A percentile compares a stretch with the other conserved stretches of the same genome.
phyloP scores from a whole-genome alignment of 129 eudicot genomes.

The Centella asiatica region DNA sequence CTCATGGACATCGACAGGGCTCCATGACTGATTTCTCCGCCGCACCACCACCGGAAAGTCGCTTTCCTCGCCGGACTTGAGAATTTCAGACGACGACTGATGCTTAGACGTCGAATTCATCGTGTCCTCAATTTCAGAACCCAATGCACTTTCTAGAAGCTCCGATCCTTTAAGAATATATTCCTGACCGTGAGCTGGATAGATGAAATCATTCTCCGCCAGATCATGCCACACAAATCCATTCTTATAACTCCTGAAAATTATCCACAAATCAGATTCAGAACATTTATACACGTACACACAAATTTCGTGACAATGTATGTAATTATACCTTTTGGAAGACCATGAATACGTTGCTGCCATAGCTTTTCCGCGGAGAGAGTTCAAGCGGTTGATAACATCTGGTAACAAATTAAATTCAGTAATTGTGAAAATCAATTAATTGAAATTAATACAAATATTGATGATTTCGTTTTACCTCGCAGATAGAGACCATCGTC shows the following conservation, averaged over 20 bases:
- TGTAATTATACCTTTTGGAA: constrained; percentile 44
- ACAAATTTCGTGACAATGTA: too few species aligned
- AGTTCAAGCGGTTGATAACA: constrained; percentile 63
- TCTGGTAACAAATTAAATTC: constrained; percentile 23
- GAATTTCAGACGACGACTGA: constrained; percentile 28
- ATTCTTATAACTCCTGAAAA: constrained; percentile 67
- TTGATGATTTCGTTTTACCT: constrained; percentile 20
- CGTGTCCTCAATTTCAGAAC: constrained; percentile 23
- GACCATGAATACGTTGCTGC: constrained; percentile 82
- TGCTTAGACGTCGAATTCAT: constrained; percentile 11
- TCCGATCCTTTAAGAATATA: constrained; percentile 93
- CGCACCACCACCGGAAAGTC: constrained; percentile 34
- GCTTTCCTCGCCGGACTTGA: constrained; percentile 17
- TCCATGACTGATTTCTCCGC: constrained; percentile 84
- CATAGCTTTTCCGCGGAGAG: constrained; percentile 89
- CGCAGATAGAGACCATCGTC: constrained; percentile 59
- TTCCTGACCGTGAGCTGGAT: constrained; percentile 83
- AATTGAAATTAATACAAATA: not conserved
- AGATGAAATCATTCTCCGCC: constrained; percentile 63
- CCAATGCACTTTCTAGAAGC: constrained; percentile 29
- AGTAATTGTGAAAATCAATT: too few species aligned
- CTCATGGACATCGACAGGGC: constrained; percentile 65
- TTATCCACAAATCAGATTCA: not conserved
- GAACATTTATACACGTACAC: too few species aligned
- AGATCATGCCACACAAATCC: constrained; percentile 99